These are phyloP conservation scores for Lentinula guzmanii DNA, from an alignment of 768 basidiomycete species.

Conservation along the genomic window DNA sequence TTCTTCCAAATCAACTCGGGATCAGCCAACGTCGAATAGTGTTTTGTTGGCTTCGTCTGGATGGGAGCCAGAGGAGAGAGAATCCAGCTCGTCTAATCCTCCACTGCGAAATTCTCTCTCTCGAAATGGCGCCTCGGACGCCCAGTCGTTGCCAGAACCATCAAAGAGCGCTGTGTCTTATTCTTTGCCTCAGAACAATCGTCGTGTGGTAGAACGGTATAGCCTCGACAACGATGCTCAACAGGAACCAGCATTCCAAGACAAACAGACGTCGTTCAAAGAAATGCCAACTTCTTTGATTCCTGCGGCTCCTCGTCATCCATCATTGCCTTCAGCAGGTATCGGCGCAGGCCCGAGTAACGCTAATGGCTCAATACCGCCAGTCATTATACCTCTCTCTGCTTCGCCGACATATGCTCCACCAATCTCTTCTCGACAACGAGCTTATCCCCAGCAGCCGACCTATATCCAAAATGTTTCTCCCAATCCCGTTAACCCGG, in stretches of 20 bases:
- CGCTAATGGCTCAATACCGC: constrained; percentile 24
- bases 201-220: constrained; percentile 45
- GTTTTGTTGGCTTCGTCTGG: constrained; percentile 8
- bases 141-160: constrained; percentile 29
- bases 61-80: constrained; percentile 3
- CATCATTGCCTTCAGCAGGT: constrained; percentile 30
- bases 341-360: constrained; percentile 22
- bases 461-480: constrained; percentile 58
- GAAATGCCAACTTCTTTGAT: constrained; percentile 23
- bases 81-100: not conserved
- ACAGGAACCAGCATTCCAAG: constrained; percentile 18
- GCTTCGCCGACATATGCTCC: constrained; percentile 53
- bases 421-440: constrained; percentile 60
- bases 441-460: constrained; percentile 70
- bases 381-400: constrained; percentile 53
- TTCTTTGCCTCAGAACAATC: constrained; percentile 36
- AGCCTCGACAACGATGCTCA: constrained; percentile 38
- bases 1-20: constrained; percentile 9
- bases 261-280: constrained; percentile 17
- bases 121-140: constrained; percentile 18
- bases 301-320: constrained; percentile 40
- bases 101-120: not conserved
- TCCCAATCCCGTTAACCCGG: constrained; percentile 53
- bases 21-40: not conserved
- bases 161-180: constrained; percentile 36